phyloP scores from a whole-genome alignment of 257 asterid species.

The Lycium barbarum region DNA sequence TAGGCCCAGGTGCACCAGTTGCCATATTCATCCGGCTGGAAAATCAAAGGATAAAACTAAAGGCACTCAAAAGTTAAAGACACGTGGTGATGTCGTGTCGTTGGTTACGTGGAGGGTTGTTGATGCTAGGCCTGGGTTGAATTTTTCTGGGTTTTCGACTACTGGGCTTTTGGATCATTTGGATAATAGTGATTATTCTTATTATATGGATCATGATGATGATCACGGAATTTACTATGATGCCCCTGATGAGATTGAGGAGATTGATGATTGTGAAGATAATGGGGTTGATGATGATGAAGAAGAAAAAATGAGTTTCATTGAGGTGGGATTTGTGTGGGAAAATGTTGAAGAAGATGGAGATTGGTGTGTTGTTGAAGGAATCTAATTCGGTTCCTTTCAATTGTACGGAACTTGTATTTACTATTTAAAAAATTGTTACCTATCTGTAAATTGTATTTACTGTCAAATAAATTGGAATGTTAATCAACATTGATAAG shows the following conservation, averaged over 20 bases:
- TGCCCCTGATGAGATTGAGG: constrained; percentile 2
- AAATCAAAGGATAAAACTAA: constrained; percentile 73
- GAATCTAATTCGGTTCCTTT: constrained; percentile 33
- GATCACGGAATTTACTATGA: constrained; percentile 33
- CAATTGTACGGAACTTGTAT: neutral
- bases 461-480: neutral
- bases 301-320: constrained; percentile 44
- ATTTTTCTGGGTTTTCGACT: constrained; percentile 64
- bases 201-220: constrained; percentile 19
- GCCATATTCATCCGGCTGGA: constrained; percentile 59
- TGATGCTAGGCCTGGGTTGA: constrained; percentile 51
- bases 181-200: constrained; percentile 31
- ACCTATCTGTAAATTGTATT: neutral
- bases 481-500: neutral
- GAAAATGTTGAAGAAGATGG: constrained; percentile 60
- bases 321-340: constrained; percentile 52
- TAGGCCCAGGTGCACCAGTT: constrained; percentile 56
- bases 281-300: constrained; percentile 10
- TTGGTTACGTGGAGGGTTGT: constrained; percentile 66
- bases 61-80: constrained; percentile 63
- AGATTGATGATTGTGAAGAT: constrained; percentile 1
- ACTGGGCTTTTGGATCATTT: constrained; percentile 63
- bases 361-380: constrained; percentile 78
- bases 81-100: constrained; percentile 39
- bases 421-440: neutral